Base-by-base conservation (phyloP, 2,329 filamentous ascomycete species). In the Claviceps monticola region DNA sequence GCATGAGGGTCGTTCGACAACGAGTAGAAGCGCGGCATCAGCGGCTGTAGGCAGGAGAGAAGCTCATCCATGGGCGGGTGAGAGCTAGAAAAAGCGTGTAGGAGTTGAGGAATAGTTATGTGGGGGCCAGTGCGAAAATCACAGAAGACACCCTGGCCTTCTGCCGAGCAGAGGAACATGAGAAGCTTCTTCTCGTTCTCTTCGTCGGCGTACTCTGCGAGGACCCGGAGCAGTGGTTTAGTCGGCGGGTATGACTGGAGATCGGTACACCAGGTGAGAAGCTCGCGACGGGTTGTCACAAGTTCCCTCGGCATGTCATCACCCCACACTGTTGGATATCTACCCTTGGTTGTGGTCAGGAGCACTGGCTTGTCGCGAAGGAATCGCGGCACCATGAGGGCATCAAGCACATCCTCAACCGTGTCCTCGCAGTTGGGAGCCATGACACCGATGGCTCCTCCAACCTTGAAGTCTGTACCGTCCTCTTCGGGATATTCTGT, bases 11-110 rank as follows among this genome's bases (percentile, higher is more conserved):
- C 93, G 66, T 95, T 96, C 51, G 90, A 96, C 14, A 98, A 81
- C 4, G 91, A 97, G 72, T 98, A 98, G 74, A 98, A 98, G 54
- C 93, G 86, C 2, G 93, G 93, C 91, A 97, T 97, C 49, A 97
- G 77, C 48, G 88, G 86, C 60, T 86, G 86, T 50, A 96, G 79
- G 44, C 85, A 79, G 2, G 86, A 86, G 38, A 96, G 76, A 11
- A 98, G 74, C 54, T 82, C 74, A 51, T 93, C 86, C 60, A 98
- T 74, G 4, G 91, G 89, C 50, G 93, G 93, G 64, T 88, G 87
- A 6, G 88, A 82, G 42, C 88, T 95, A 2, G 93, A 89, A 73
- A 98, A 98, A 1, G 93, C 93, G 62, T 85, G 77, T 34, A 98
- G 79, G 6, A 98, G 76, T 70, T 97, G 93, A 16, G 83, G 76